These are phyloP conservation scores for Echinosophora koreensis DNA, from an alignment of 306 rosid species.

Conservation along the genomic window DNA sequence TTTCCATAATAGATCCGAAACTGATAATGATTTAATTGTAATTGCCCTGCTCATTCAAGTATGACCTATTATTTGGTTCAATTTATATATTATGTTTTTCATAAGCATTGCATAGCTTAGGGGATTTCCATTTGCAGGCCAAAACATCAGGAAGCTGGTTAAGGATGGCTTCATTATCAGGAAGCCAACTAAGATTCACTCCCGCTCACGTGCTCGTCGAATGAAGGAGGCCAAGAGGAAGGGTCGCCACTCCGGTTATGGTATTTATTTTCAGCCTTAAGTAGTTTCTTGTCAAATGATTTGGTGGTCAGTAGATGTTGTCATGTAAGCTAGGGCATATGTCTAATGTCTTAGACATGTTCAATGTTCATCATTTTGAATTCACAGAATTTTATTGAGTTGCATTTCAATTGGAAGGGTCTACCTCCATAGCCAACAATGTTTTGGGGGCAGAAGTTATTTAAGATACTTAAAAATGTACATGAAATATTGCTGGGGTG, in stretches of 20 bases:
- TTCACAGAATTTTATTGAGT: neutral
- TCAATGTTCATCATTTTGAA: neutral
- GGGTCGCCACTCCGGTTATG: slow-evolving; percentile 97
- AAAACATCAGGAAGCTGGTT: slow-evolving; percentile 90
- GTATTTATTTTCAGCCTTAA: slow-evolving; percentile 49
- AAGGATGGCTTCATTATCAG: slow-evolving; percentile 97
- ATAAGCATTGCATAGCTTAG: neutral
- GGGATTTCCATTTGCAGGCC: slow-evolving; percentile 64
- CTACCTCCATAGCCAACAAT: neutral
- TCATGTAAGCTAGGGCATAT: neutral
- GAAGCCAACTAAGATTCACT: slow-evolving; percentile 97
- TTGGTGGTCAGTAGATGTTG: neutral
- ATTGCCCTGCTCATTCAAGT: neutral
- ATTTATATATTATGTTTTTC: neutral
- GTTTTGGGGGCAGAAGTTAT: neutral
- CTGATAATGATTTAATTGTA: no score
- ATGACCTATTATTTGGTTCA: neutral
- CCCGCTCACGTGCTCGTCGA: slow-evolving; percentile 94
- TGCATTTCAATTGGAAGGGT: neutral
- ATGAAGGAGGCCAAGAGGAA: slow-evolving; percentile 96
- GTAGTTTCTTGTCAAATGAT: neutral
- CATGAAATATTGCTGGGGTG: neutral
- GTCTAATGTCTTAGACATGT: neutral
- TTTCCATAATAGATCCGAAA: no score
- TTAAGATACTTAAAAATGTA: neutral